Base-by-base conservation (phyloP, 2,329 filamentous ascomycete species). In the Pseudogymnoascus sp. region DNA sequence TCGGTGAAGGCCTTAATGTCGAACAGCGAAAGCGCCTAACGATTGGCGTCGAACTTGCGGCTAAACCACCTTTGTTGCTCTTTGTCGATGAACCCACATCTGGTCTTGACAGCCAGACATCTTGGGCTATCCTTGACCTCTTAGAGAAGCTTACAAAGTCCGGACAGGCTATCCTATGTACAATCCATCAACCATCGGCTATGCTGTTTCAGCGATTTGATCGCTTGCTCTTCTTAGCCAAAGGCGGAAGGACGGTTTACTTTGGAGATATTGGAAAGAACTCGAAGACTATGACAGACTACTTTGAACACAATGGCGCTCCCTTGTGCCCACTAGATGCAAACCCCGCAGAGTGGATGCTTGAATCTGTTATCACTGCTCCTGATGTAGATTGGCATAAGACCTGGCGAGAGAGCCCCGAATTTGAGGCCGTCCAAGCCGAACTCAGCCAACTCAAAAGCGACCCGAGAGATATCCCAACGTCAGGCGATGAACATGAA, bases 221-320 rank as follows among this genome's bases (percentile, higher is more conserved):
- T 64, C 79, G 81, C 1, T 74, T 88, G 1, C 74, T 88, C 0
- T 85, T 89, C 72, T 77, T 89, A 2, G 84, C 84, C 9, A 79
- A 77, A 61, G 86, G 86, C 37, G 86, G 86, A 1, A 83, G 79
- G 69, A 88, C 85, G 0, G 84, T 88, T 0, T 89, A 89, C 68
- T 88, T 88, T 71, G 86, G 86, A 6, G 78, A 87, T 2, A 84
- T 89, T 39, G 86, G 86, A 0, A 68, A 80, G 0, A 80, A 85
- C 65, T 86, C 84, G 0, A 74, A 74, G 2, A 83, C 76, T 0
- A 72, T 89, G 57, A 77, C 84, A 1, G 74, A 77, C 50, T 88
- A 88, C 71, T 92, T 92, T 62, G 82, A 88, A 7, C 70, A 71
- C n/a, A 77, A 85, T 39, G 82, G 79, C 8, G 80, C 80, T 0